A percentile compares a stretch with the other conserved stretches of the same genome.
These are phyloP conservation scores for Fistulifera solaris DNA, from an alignment of 108 stramenopile genomes.

Conservation along the genomic window DNA sequence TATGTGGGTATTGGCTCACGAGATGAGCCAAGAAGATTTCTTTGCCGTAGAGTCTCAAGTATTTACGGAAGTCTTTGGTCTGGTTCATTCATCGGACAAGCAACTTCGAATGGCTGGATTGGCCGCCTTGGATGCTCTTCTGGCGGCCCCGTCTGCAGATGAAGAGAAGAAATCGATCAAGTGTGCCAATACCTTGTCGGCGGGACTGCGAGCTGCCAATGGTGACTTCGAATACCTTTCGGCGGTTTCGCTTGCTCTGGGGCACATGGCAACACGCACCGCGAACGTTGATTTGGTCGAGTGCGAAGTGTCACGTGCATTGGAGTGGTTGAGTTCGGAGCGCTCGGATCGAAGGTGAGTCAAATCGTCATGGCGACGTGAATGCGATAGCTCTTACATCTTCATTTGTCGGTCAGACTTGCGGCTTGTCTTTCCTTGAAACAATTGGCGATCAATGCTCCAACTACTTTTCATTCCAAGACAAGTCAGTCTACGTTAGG, in stretches of 20 bases:
- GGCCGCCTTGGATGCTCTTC: conserved; percentile 66
- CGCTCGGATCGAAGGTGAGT: conserved; percentile 62
- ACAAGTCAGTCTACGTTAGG: conserved; percentile 55
- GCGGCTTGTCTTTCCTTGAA: conserved; percentile 82
- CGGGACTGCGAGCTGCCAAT: conserved; percentile 48
- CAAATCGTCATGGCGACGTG: background rate
- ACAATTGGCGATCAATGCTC: conserved; percentile 86
- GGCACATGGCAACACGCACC: conserved; percentile 77
- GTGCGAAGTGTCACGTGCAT: conserved; percentile 79
- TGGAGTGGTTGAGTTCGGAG: conserved; percentile 88
- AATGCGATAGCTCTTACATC: background rate
- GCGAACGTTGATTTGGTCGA: conserved; percentile 88
- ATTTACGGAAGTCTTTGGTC: conserved; percentile 59
- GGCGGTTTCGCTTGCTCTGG: conserved; percentile 79
- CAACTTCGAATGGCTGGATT: conserved; percentile 71
- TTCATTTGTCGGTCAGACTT: conserved; percentile 29
- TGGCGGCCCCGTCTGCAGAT: conserved; percentile 74
- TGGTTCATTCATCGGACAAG: conserved; percentile 53
- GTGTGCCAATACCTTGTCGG: conserved; percentile 82
- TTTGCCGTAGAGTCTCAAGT: conserved; percentile 70
- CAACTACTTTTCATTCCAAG: conserved; percentile 82
- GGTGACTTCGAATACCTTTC: conserved; percentile 78
- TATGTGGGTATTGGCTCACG: conserved; percentile 59
- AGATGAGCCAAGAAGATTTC: conserved; percentile 80
- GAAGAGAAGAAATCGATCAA: conserved; percentile 87